Evolutionary conservation across 2,329 filamentous ascomycete genomes (phyloP).

Genomic region (Fusarium tuaranense): DNA sequence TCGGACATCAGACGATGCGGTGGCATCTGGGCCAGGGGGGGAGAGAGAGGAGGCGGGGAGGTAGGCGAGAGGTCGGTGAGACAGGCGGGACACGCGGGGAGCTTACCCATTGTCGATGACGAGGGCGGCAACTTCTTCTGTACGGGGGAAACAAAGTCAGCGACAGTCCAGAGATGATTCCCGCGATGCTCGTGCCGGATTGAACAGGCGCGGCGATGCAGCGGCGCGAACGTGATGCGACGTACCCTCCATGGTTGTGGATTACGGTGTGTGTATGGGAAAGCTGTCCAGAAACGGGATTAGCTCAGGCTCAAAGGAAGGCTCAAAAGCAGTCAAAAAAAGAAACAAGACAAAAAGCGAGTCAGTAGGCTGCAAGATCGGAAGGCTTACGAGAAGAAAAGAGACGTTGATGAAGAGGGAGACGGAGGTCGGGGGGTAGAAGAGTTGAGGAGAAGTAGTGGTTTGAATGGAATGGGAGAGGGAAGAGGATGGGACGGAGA

Average conservation of each 20-base stretch:
- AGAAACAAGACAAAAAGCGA: conserved; percentile 35
- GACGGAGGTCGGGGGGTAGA: conserved; percentile 44
- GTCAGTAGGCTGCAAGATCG: conserved; percentile 23
- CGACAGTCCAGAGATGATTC: conserved; percentile 38
- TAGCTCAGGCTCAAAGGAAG: conserved; percentile 41
- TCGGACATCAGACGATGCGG: conserved; percentile 40
- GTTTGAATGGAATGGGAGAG: conserved; percentile 44
- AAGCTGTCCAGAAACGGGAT: conserved; percentile 50
- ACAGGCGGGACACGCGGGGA: conserved; percentile 49
- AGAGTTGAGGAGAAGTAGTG: conserved; percentile 45
- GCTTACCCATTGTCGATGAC: conserved; percentile 99
- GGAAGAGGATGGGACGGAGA: conserved; percentile 40
- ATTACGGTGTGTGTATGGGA: conserved; percentile 51
- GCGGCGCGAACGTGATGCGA: conserved; percentile 44
- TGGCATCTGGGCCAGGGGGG: conserved; percentile 37
- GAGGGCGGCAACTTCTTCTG: conserved; percentile 99
- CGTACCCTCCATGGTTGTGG: conserved; percentile 69
- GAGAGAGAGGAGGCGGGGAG: conserved; percentile 34
- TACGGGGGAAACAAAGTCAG: conserved; percentile 59
- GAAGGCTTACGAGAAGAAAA: conserved; percentile 44
- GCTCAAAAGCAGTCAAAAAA: conserved; percentile 37
- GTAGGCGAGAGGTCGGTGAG: conserved; percentile 51
- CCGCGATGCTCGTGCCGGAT: conserved; percentile 38
- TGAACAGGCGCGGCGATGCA: conserved; percentile 41
- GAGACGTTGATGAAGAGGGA: conserved; percentile 49